Evolutionary conservation across 805 yeast species (phyloP), one percentile per base, ranked within the genome.

Genomic region (Monosporozyma yasuniensis): DNA sequence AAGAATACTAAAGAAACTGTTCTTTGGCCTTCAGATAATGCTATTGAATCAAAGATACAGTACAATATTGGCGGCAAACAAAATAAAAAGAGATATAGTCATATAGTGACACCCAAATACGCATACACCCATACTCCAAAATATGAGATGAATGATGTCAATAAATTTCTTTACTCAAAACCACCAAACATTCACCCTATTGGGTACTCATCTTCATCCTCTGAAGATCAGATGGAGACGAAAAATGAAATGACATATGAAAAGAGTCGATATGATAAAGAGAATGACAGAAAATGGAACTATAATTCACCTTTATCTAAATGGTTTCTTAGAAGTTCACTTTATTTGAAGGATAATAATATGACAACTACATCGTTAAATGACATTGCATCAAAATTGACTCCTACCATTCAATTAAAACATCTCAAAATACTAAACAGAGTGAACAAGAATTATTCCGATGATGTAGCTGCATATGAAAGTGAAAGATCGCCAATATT

Each of bases 231-330:
- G n/a, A 16, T 32, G 7, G 14, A 12, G 5, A n/a, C 5, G 5
- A 32, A 12, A 12, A 32, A 32, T 14, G 35, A 32, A 16, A 14
- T 7, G 16, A 32, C 35, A 12, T 32, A 32, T 32, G 35, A 32
- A 32, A 32, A 32, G n/a, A 12, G 14, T 16, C 35, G 18, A 18
- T 30, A 47, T 4, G 19, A 35, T 11, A 27, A 38, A 21, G n/a
- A 27, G 10, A 21, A 37, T n/a, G 28, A 41, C 14, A 44, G 32
- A 12, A 55, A 55, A 46, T 65, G 69, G 69, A 56, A 51, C 28
- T 66, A 65, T 49, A 58, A 58, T n/a, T 66, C 70, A 1, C 70
- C 70, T 4, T 50, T 66, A 11, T 63, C 68, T 9, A 57, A 59
- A 47, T 65, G 69, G 69, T 65, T 66, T 50, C 48, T 64, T 21